Base-by-base conservation (phyloP, 2,329 filamentous ascomycete genomes). In the Delphinella strobiligena region DNA sequence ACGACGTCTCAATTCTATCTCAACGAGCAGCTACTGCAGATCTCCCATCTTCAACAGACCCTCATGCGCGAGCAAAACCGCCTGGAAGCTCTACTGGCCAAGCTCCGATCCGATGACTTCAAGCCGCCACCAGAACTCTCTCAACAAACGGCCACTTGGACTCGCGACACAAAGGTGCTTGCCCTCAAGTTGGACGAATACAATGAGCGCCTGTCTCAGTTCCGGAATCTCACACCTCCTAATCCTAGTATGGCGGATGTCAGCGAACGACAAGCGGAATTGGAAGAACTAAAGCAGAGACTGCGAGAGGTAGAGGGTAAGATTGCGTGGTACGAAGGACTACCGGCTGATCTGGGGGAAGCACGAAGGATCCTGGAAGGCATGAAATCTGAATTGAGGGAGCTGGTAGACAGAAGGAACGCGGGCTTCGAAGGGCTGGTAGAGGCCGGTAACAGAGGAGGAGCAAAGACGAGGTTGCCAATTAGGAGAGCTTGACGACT, bases 351-450 rank as follows among this genome's bases (percentile, higher is more conserved):
- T 52, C 61, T 73, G 7, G 71, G 78, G 35, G 69, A 74, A 34
- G 86, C 86, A 27, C 72, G 79, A 49, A 61, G 67, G n/a, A 78
- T 84, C 54, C 68, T 94, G 19, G 80, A 82, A 47, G 64, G 68
- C 19, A 61, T 87, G 32, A 73, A 82, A 44, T 62, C 64, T 2
- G 75, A 86, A 51, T 63, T 93, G 34, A 67, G 71, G 30, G 61
- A 63, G 8, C 61, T 85, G 37, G 78, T 71, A 19, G 67, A 68
- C 47, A 68, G 70, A 49, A 72, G 87, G 39, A 85, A 94, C 55
- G 69, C 64, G 19, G 67, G 85, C 40, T 93, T 93, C 54, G 85
- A 89, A 54, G 72, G 69, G 2, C 56, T 91, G 34, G 75, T 85
- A 11, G 46, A 48, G n/a, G n/a, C n/a, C n/a, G n/a, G n/a, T n/a